Evolutionary conservation across 2,329 filamentous ascomycete species (phyloP).

Genomic region (Blumeriella jaapii): DNA sequence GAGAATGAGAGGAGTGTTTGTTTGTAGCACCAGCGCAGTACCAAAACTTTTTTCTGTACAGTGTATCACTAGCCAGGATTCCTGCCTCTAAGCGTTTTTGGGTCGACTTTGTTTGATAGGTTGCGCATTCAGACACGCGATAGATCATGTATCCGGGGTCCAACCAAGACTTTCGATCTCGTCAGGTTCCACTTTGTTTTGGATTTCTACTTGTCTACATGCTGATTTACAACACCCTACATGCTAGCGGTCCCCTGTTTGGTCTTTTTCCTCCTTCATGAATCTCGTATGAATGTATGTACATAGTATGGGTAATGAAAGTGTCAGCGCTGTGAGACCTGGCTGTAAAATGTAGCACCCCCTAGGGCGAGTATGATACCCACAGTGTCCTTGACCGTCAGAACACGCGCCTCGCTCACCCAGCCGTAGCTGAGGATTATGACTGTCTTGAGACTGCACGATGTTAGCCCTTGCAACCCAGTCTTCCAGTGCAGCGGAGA

Average conservation of each 20-base stretch:
- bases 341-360: conserved; percentile 35
- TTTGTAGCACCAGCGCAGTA: too few relatives aligned
- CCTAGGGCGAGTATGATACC: conserved; percentile 34
- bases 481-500: not conserved
- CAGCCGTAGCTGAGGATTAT: conserved; percentile 35
- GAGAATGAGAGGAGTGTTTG: too few relatives aligned
- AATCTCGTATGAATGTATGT: not conserved
- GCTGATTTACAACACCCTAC: not conserved
- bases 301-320: too few relatives aligned
- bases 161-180: too few relatives aligned
- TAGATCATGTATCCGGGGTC: too few relatives aligned
- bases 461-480: conserved; percentile 7
- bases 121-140: too few relatives aligned
- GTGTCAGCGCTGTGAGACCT: conserved; percentile 25
- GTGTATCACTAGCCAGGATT: not conserved
- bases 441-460: conserved; percentile 33
- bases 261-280: not conserved
- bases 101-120: too few relatives aligned
- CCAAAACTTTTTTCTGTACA: too few relatives aligned
- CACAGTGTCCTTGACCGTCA: conserved; percentile 30
- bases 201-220: not conserved
- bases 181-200: too few relatives aligned
- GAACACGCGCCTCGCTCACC: conserved; percentile 33
- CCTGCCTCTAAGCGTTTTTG: too few relatives aligned
- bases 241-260: too few relatives aligned